Evolutionary conservation across 169 alveolate species (phyloP), one percentile per base, ranked within the genome.

Genomic region (Cryptosporidium felis): DNA sequence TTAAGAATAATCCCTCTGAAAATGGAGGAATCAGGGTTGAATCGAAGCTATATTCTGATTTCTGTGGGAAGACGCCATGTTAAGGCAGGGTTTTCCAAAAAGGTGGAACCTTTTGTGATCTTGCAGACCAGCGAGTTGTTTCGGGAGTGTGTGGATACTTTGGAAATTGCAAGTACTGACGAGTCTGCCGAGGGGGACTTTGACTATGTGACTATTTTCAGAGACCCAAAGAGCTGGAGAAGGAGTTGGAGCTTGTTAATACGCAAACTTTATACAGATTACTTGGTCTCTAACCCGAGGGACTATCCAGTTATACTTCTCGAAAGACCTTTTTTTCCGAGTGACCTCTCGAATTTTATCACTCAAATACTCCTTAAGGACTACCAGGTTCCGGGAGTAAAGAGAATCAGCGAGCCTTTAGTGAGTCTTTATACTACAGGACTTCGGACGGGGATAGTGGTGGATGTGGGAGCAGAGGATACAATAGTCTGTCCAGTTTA

Each of bases 381-480:
- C 23, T 53, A 49, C 26, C 60, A 56, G 53, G 67, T 74, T 51
- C 67, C 85, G 2, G 49, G 74, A 0, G 46, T 74, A 12, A 53
- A 21, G 30, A 32, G 74, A 40, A 53, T 74, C 14, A 56, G 59
- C 12, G 85, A 74, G 42, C 67, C 85, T 32, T 23, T 74, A 36
- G 58, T 44, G 40, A 56, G 74, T 53, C 61, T 74, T 32, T 74
- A 23, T 34, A 74, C 85, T 21, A 74, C 74, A 36, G 74, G 85
- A 12, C 28, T 74, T 38, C 12, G 18, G 4, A 74, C 60, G 14
- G 85, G 85, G 5, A 53, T 74, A 53, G 67, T 74, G 28, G 67
- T 74, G n/a, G 85, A 74, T 74, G 42, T 74, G 26, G 85, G 85
- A 26, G 28, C 67, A 74, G 26, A 12, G 18, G 85, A 74, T n/a